Evolutionary conservation across 2,329 filamentous ascomycete species (phyloP), one percentile per base, ranked within the genome.

Genomic region (Fusarium proliferatum): DNA sequence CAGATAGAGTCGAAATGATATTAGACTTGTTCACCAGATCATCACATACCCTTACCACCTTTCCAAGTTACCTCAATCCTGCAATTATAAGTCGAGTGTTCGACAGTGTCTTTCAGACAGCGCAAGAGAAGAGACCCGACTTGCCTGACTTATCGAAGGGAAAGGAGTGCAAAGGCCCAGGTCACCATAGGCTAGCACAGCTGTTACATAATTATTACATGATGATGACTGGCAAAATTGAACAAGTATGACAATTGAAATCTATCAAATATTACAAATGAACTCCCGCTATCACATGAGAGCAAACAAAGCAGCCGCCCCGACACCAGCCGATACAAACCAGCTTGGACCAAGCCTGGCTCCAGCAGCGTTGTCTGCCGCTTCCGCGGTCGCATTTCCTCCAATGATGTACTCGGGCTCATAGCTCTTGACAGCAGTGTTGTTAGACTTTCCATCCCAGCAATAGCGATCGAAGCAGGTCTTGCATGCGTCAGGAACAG

Each of bases 381-480:
- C 64, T 0, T 36, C n/a, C 8, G 21, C 65, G 7, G 76, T 57
- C 30, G 78, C 61, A 36, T 81, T 75, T 6, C 63, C 66, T 55
- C 72, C 75, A 61, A 78, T 71, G 23, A 77, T 77, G 9, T 80
- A 72, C 2, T 57, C 10, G 5, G 82, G 82, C 26, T 74, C 59
- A 56, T 83, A 83, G 12, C 64, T 75, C 71, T 75, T 87, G 1
- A 81, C 78, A 7, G 74, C 72, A 16, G 71, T 71, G 65, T 81
- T 76, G 36, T 81, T 79, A 12, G 82, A 63, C 23, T 89, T 93
- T 23, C 96, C 96, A 80, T 98, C 89, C 96, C 96, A 99, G 88
- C 96, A 99, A 85, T 98, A 98, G 17, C 85, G 82, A 16, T 85
- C 75, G 81, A 98, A 98, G 84, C 96, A 99, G 46, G 86, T 78